These are phyloP conservation scores for Cladosporium austrohemisphaericum DNA, from an alignment of 2,329 filamentous ascomycete species.

Conservation along the genomic window DNA sequence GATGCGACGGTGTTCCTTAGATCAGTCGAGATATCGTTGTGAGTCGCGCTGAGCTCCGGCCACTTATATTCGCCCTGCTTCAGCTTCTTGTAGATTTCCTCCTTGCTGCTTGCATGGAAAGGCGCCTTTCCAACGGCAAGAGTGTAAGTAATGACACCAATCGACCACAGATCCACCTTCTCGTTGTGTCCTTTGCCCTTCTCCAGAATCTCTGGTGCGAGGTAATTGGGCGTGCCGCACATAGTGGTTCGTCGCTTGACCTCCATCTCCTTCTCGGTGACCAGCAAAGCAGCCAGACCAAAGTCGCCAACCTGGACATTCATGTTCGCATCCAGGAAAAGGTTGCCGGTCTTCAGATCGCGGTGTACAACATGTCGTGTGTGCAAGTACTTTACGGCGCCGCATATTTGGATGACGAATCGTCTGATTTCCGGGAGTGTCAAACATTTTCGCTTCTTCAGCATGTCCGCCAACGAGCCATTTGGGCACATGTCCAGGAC, in stretches of 20 bases:
- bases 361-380: constrained; percentile 92
- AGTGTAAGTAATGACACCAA: constrained; percentile 97
- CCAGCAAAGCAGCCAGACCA: constrained; percentile 83
- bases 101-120: constrained; percentile 86
- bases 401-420: constrained; percentile 90
- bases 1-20: constrained; percentile 74
- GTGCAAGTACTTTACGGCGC: constrained; percentile 97
- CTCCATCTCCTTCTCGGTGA: constrained; percentile 86
- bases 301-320: constrained; percentile 98
- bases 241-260: constrained; percentile 81
- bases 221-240: constrained; percentile 97
- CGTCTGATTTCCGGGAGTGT: constrained; percentile 92
- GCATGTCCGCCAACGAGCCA: constrained; percentile 95
- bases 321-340: constrained; percentile 92
- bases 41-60: constrained; percentile 63
- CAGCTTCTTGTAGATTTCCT: constrained; percentile 73
- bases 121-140: constrained; percentile 95
- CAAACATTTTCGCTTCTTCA: constrained; percentile 83
- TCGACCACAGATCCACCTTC: constrained; percentile 96
- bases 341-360: constrained; percentile 96
- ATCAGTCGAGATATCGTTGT: constrained; percentile 69
- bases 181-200: constrained; percentile 96
- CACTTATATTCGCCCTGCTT: constrained; percentile 73
- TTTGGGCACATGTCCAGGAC: constrained; percentile 93
- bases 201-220: constrained; percentile 92